Evolutionary conservation across 139 green algal species (phyloP).

Genomic region (Asterochloris sp.): DNA sequence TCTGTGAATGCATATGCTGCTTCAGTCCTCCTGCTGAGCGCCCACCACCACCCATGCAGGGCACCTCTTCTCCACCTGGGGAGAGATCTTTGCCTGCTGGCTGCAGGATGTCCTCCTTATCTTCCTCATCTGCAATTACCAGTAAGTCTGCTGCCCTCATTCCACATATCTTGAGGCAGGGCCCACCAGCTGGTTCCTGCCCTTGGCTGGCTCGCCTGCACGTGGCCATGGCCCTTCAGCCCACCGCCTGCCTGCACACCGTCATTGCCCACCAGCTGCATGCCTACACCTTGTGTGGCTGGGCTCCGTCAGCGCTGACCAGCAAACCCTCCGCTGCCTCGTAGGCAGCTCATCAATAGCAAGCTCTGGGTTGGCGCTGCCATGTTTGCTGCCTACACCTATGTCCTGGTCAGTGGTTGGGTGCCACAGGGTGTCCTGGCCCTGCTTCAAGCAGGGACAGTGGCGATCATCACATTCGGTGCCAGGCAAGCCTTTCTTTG

Average conservation of each 20-base stretch:
- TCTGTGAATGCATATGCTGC: background rate
- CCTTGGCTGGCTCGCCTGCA: background rate
- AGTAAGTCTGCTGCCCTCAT: background rate
- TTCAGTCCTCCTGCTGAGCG: background rate
- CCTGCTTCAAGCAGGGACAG: conserved; percentile 43
- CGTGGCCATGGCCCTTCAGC: background rate
- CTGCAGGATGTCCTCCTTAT: conserved; percentile 62
- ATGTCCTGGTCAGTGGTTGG: too few species aligned
- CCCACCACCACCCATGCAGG: conserved; percentile 1
- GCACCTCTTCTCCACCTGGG: conserved; percentile 32
- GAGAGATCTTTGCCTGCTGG: conserved; percentile 55
- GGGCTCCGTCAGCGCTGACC: too few species aligned
- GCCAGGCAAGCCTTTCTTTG: background rate
- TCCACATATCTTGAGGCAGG: background rate
- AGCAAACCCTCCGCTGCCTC: too few species aligned
- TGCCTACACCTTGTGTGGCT: too few species aligned
- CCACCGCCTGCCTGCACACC: too few species aligned
- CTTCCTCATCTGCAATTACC: conserved; percentile 43
- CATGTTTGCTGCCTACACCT: too few species aligned
- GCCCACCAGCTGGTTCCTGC: background rate
- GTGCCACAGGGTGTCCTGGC: too few species aligned
- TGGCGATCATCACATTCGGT: conserved; percentile 48
- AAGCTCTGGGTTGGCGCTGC: background rate
- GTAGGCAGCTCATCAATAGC: background rate
- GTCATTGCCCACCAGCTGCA: too few species aligned